Conservation (phyloP, 2,329 filamentous ascomycete genomes). For the Ophiostoma sp. region DNA sequence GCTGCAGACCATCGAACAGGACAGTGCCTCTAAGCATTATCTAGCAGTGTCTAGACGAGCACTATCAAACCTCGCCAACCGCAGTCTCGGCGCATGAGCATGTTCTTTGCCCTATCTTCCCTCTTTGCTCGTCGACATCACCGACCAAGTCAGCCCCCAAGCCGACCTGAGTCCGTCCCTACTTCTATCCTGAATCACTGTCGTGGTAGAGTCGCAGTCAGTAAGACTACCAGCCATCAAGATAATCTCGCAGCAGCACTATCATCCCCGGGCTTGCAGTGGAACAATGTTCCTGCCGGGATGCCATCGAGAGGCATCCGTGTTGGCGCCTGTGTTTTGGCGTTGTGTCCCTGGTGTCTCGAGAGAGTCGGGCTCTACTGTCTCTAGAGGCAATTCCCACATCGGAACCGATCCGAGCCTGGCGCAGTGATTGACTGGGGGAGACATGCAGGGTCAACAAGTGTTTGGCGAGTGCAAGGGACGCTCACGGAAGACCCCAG, state of each 20-base stretch:
- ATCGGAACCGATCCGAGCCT: background rate
- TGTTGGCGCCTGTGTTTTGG: background rate
- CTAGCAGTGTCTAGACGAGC: background rate
- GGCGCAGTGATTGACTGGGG: background rate
- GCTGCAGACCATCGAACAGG: background rate
- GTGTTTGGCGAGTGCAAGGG: background rate
- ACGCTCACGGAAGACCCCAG: background rate
- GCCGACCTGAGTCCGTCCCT: background rate
- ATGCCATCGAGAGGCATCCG: background rate
- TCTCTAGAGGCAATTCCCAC: background rate
- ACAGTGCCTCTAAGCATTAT: background rate
- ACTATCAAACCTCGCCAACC: background rate
- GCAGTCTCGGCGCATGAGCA: background rate
- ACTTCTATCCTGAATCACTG: background rate
- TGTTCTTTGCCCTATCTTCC: background rate
- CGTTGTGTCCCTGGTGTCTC: background rate
- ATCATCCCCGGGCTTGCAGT: background rate
- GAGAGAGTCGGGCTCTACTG: background rate
- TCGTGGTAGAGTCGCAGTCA: background rate
- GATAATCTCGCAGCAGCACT: background rate
- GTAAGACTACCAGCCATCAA: background rate
- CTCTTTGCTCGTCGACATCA: background rate
- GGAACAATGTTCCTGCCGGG: background rate
- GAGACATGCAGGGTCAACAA: background rate
- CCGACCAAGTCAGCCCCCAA: background rate